Percentiles rank a stretch among this genome's conserved stretches.
phyloP scores from a whole-genome alignment of 306 rosid species.

The Sophora flavescens region DNA sequence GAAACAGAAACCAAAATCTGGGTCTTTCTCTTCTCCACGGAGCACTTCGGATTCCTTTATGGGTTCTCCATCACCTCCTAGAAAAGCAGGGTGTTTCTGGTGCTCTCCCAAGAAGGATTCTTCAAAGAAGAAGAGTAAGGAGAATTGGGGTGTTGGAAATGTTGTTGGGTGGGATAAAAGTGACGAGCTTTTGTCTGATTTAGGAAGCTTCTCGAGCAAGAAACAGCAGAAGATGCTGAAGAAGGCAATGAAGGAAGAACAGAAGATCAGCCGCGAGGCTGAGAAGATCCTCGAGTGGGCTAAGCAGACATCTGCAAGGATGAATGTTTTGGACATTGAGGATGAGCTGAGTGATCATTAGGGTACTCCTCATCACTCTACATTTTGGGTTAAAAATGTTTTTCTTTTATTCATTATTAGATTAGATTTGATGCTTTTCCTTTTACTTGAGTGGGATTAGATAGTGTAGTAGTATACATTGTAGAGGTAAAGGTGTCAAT shows the following conservation, averaged over 20 bases:
- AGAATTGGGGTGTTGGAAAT: constrained; percentile 40
- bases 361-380: not conserved
- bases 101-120: constrained; percentile 77
- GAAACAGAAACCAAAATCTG: constrained; percentile 25
- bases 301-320: constrained; percentile 69
- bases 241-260: constrained; percentile 79
- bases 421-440: no score
- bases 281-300: constrained; percentile 79
- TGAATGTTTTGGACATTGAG: constrained; percentile 59
- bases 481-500: not conserved
- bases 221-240: constrained; percentile 68
- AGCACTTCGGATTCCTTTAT: constrained; percentile 43
- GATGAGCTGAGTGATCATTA: constrained; percentile 72
- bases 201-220: constrained; percentile 70
- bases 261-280: constrained; percentile 79
- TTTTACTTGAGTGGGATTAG: not conserved
- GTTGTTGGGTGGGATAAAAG: constrained; percentile 52
- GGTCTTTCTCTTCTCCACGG: constrained; percentile 44
- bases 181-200: constrained; percentile 62
- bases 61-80: constrained; percentile 72
- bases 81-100: constrained; percentile 74
- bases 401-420: not conserved
- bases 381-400: constrained; percentile 1
- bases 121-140: constrained; percentile 56
- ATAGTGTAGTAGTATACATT: no score